Evolutionary conservation across 2,329 filamentous ascomycete species (phyloP).

Genomic region (Fusarium pseudocircinatum): DNA sequence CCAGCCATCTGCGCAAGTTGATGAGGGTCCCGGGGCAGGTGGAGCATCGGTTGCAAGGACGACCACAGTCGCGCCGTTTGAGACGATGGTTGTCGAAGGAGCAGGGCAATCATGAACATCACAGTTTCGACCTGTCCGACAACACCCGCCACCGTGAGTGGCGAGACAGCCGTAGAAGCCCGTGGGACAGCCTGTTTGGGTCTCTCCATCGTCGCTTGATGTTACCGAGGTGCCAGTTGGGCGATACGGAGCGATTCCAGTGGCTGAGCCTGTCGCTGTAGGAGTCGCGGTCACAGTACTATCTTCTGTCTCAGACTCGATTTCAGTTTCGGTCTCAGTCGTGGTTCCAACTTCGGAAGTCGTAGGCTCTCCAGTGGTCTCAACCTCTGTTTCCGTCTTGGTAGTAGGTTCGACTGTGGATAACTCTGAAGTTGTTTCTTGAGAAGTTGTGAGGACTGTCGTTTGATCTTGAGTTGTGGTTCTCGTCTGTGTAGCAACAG

Average conservation of each 20-base stretch:
- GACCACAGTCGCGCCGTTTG: constrained; percentile 75
- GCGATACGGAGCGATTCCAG: constrained; percentile 58
- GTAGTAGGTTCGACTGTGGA: constrained; percentile 51
- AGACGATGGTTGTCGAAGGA: constrained; percentile 70
- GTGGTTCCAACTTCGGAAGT: neutral
- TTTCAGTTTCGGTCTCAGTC: neutral
- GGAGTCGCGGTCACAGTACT: constrained; percentile 26
- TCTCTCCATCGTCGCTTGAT: constrained; percentile 46
- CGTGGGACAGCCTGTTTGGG: constrained; percentile 73
- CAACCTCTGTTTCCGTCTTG: constrained; percentile 45
- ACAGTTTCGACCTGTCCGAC: constrained; percentile 87
- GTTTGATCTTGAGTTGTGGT: constrained; percentile 30
- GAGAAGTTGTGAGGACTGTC: constrained; percentile 49
- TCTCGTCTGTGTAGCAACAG: constrained; percentile 41
- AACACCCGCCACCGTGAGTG: constrained; percentile 84
- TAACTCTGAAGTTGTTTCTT: constrained; percentile 49
- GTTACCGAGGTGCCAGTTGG: constrained; percentile 53
- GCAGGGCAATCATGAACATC: constrained; percentile 80
- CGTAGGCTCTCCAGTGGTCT: constrained; percentile 37
- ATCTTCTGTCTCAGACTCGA: neutral
- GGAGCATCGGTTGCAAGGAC: constrained; percentile 65
- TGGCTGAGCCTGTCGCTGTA: constrained; percentile 49
- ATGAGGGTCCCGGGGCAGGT: constrained; percentile 51
- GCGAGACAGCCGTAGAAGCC: constrained; percentile 94
- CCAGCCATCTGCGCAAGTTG: constrained; percentile 82